Conservation (phyloP, 2,329 filamentous ascomycete species). For the Corinectria fuckeliana region DNA sequence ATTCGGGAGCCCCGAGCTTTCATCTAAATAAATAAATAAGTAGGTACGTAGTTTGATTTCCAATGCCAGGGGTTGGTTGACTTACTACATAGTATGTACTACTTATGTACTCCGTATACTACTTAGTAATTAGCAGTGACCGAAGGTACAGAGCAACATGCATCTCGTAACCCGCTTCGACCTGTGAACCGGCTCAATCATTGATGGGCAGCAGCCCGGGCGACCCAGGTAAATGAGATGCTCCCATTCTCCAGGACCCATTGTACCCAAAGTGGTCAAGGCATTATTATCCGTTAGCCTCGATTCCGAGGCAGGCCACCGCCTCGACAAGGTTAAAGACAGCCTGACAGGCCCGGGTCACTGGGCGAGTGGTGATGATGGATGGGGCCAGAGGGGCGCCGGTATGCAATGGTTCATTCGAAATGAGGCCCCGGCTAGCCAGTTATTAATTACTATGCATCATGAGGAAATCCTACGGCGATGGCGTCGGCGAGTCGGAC, state of each 20-base stretch:
- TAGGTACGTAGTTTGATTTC: not conserved
- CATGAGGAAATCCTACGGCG: conserved; percentile 2
- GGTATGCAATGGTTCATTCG: conserved; percentile 9
- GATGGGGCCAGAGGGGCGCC: too few species aligned
- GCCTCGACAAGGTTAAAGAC: not conserved
- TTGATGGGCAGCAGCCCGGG: not conserved
- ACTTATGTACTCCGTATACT: too few species aligned
- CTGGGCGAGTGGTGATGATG: too few species aligned
- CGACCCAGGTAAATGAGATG: conserved; percentile 18
- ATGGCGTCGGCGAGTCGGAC: conserved; percentile 4
- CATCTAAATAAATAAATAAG: too few species aligned
- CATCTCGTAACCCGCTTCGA: not conserved
- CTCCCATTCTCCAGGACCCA: conserved; percentile 7
- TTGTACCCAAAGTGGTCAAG: conserved; percentile 17
- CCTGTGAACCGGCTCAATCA: not conserved
- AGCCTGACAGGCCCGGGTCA: not conserved
- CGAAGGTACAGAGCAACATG: not conserved
- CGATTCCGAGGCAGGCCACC: not conserved
- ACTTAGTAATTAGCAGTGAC: too few species aligned
- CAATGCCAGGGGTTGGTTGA: too few species aligned
- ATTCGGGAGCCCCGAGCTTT: too few species aligned
- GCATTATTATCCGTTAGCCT: conserved; percentile 10
- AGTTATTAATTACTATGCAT: conserved; percentile 19
- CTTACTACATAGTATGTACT: too few species aligned
- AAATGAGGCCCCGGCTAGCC: conserved; percentile 36